These are phyloP conservation scores for Moesziomyces globuligerus DNA, from an alignment of 1,284 basidiomycete species.

Conservation along the genomic window DNA sequence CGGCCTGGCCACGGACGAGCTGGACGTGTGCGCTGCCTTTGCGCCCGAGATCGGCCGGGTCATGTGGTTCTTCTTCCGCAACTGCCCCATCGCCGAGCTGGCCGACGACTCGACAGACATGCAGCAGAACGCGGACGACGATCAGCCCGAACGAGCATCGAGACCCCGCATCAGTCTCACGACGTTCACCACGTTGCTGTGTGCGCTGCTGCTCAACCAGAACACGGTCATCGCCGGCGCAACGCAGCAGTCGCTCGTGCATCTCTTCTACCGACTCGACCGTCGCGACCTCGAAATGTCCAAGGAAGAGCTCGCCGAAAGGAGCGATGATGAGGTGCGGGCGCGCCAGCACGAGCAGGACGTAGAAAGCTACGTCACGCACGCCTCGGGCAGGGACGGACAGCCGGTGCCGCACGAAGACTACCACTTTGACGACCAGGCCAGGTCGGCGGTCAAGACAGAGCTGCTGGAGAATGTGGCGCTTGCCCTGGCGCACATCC, in stretches of 20 bases:
- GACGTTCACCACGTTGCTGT: conserved; percentile 90
- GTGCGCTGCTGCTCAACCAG: conserved; percentile 83
- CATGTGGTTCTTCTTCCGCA: conserved; percentile 94
- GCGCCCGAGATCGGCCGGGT: conserved; percentile 82
- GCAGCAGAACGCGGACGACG: conserved; percentile 38
- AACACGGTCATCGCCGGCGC: conserved; percentile 79
- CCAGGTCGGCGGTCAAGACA: conserved; percentile 47
- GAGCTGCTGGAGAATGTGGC: conserved; percentile 65
- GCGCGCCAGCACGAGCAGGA: conserved; percentile 27
- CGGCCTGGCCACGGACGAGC: conserved; percentile 88
- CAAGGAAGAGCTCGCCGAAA: conserved; percentile 36
- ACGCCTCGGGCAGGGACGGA: conserved; percentile 63
- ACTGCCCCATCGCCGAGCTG: conserved; percentile 67
- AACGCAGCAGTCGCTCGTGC: conserved; percentile 80
- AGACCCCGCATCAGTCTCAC: conserved; percentile 77
- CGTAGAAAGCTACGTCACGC: conserved; percentile 48
- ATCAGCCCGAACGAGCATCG: conserved; percentile 40
- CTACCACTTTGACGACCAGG: conserved; percentile 56
- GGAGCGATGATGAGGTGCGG: conserved; percentile 12
- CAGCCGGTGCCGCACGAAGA: conserved; percentile 55
- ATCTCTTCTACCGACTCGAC: conserved; percentile 74
- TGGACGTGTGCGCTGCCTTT: conserved; percentile 89
- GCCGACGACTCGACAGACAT: conserved; percentile 36
- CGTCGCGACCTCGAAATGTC: conserved; percentile 38
- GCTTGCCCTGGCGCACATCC: conserved; percentile 56